Percentiles rank a stretch among this genome's conserved stretches.
Conservation (phyloP, 2,329 filamentous ascomycete species). For the Penicillium sp. region DNA sequence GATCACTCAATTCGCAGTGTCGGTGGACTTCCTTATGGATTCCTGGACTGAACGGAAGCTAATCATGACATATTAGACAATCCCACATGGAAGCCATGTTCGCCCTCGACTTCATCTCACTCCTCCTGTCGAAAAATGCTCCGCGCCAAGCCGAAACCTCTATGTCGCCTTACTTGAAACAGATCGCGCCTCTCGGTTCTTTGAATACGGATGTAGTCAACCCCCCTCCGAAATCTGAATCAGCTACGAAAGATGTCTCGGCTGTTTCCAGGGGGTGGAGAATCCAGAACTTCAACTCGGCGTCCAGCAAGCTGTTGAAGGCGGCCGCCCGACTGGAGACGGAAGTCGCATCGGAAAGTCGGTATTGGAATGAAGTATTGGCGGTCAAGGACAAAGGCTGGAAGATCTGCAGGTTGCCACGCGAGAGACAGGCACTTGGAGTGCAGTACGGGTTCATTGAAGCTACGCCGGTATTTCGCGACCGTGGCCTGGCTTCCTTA, state of each 20-base stretch:
- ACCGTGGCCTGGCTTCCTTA: conserved; percentile 78
- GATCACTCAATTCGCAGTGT: conserved; percentile 46
- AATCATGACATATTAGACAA: conserved; percentile 31
- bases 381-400: conserved; percentile 80
- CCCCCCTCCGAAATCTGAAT: conserved; percentile 58
- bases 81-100: conserved; percentile 55
- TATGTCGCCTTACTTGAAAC: conserved; percentile 68
- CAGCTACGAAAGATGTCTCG: conserved; percentile 55
- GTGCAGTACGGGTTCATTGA: conserved; percentile 90
- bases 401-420: conserved; percentile 76
- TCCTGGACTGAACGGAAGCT: background rate
- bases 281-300: conserved; percentile 71
- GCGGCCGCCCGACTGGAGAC: conserved; percentile 71
- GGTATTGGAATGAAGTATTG: conserved; percentile 86
- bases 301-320: conserved; percentile 70
- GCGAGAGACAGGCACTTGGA: conserved; percentile 70
- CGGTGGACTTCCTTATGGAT: conserved; percentile 10
- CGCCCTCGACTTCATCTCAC: conserved; percentile 77
- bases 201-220: conserved; percentile 67
- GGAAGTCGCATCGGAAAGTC: conserved; percentile 76
- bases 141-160: conserved; percentile 68
- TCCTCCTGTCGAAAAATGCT: conserved; percentile 78
- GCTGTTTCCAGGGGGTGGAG: conserved; percentile 68
- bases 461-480: conserved; percentile 59
- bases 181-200: conserved; percentile 71